Percentiles rank a stretch among this genome's conserved stretches.
Evolutionary conservation across 495 filamentous ascomycete genomes (phyloP).

Genomic region (Astrothelium subdiscretum): DNA sequence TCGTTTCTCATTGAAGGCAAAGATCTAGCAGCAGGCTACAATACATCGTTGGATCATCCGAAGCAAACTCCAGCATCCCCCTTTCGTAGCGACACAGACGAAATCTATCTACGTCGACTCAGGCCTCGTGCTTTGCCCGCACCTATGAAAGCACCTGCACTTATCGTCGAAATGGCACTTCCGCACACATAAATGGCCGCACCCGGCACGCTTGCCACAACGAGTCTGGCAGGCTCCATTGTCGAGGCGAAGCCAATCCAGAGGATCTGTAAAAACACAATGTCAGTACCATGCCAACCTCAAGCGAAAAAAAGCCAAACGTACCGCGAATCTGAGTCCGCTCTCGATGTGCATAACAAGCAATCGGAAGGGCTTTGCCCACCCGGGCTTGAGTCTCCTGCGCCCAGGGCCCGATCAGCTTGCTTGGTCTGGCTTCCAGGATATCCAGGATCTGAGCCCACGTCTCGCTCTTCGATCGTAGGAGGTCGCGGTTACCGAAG

Average conservation of each 20-base stretch:
- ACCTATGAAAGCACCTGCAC: not conserved
- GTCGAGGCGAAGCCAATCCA: conserved; percentile 37
- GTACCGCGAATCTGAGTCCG: conserved; percentile 29
- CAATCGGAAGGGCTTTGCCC: conserved; percentile 27
- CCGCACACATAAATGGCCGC: conserved; percentile 37
- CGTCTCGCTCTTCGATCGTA: conserved; percentile 29
- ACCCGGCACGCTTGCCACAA: conserved; percentile 37
- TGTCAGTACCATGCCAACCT: conserved; percentile 1
- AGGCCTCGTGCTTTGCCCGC: no score
- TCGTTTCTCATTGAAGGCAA: no score
- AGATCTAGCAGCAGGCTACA: no score
- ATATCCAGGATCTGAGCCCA: conserved; percentile 26
- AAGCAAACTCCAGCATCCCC: no score
- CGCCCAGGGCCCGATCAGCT: conserved; percentile 6
- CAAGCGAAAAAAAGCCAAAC: not conserved
- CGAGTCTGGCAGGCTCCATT: conserved; percentile 46
- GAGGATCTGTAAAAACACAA: conserved; percentile 33
- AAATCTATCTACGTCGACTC: no score
- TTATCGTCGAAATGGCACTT: conserved; percentile 30
- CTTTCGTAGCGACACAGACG: no score
- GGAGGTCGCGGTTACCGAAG: conserved; percentile 61
- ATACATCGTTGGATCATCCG: no score
- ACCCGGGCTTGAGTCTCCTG: conserved; percentile 16
- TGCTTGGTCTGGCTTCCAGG: conserved; percentile 12
- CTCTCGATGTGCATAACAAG: conserved; percentile 26